Conservation (phyloP, 1,284 basidiomycete genomes). For the Tremellales sp. region DNA sequence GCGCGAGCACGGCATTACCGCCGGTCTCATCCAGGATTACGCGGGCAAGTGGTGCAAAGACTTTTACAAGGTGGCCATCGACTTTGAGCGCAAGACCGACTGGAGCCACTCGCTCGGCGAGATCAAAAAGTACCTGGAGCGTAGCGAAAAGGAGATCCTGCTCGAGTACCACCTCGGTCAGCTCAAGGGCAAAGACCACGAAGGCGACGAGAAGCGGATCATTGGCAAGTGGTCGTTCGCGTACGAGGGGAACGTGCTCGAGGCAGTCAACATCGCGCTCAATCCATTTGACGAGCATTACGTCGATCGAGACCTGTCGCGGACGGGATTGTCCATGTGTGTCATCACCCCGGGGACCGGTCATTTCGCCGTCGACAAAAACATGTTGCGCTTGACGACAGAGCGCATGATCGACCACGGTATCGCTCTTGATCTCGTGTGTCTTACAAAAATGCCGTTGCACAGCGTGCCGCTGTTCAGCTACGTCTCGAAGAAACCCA, state of each 20-base stretch:
- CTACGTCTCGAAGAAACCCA: constrained; percentile 51
- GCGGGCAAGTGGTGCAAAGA: constrained; percentile 85
- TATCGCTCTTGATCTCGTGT: constrained; percentile 82
- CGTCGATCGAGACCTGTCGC: constrained; percentile 87
- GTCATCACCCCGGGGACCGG: constrained; percentile 92
- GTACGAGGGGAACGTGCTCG: constrained; percentile 90
- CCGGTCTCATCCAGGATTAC: constrained; percentile 68
- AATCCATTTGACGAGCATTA: constrained; percentile 95
- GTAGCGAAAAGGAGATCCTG: constrained; percentile 80
- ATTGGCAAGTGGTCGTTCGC: constrained; percentile 52
- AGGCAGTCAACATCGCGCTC: constrained; percentile 87
- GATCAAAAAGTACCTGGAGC: constrained; percentile 83
- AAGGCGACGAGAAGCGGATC: constrained; percentile 35
- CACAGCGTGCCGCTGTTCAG: constrained; percentile 88
- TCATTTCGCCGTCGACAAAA: constrained; percentile 88
- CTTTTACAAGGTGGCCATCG: constrained; percentile 90
- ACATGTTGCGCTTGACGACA: constrained; percentile 84
- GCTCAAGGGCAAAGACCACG: constrained; percentile 21
- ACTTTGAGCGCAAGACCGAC: constrained; percentile 80
- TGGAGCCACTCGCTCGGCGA: constrained; percentile 82
- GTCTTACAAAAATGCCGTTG: constrained; percentile 85
- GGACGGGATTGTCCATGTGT: constrained; percentile 83
- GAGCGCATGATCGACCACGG: constrained; percentile 96
- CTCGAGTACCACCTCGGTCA: constrained; percentile 68
- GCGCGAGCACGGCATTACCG: constrained; percentile 44